Evolutionary conservation across 495 filamentous ascomycete species (phyloP).

Genomic region (Hypoxylon intermedium): DNA sequence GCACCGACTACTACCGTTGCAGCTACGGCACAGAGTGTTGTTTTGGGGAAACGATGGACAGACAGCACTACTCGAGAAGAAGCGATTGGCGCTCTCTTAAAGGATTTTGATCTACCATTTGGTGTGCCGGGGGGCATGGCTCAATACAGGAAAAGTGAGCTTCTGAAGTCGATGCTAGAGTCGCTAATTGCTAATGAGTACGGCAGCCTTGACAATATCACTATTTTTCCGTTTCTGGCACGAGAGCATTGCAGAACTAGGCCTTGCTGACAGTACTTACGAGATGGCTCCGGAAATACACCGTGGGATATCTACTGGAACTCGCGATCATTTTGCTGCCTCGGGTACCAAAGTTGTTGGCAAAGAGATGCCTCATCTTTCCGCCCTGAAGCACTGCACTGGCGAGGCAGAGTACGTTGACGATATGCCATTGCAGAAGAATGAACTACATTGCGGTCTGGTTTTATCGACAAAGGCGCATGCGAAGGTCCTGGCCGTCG

Average conservation of each 20-base stretch:
- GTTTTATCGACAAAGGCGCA: conserved; percentile 82
- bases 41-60: conserved; percentile 73
- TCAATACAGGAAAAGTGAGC: conserved; percentile 75
- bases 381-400: conserved; percentile 81
- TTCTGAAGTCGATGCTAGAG: conserved; percentile 36
- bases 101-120: conserved; percentile 77
- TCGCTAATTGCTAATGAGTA: conserved; percentile 6
- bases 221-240: conserved; percentile 81
- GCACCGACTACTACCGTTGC: conserved; percentile 77
- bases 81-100: conserved; percentile 72
- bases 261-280: conserved; percentile 43
- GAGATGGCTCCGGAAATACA: conserved; percentile 64
- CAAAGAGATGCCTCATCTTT: conserved; percentile 75
- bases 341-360: conserved; percentile 70
- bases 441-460: conserved; percentile 77
- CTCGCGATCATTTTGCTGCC: conserved; percentile 59
- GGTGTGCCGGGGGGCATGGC: conserved; percentile 87
- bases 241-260: conserved; percentile 48
- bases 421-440: conserved; percentile 78
- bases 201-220: conserved; percentile 59
- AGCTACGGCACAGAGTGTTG: conserved; percentile 64
- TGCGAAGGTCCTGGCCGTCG: conserved; percentile 74
- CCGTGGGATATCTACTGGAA: conserved; percentile 61
- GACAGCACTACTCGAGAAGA: conserved; percentile 73
- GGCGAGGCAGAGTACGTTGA: conserved; percentile 89